These are phyloP conservation scores for Aspergillus spinulosporus DNA, from an alignment of 2,329 filamentous ascomycete species.

Conservation along the genomic window DNA sequence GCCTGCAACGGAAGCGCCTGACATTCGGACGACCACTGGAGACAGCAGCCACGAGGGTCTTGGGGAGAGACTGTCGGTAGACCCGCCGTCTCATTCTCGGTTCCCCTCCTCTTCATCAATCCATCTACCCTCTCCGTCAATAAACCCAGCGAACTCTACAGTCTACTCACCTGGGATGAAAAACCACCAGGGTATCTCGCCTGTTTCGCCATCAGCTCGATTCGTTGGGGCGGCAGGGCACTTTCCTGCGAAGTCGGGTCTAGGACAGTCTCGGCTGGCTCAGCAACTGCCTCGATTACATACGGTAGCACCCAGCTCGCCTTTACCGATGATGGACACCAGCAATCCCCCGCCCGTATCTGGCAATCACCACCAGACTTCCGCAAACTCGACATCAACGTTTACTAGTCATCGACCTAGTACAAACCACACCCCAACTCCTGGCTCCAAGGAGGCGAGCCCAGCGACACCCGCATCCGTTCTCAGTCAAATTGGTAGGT, in stretches of 20 bases:
- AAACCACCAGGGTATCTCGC: conserved; percentile 35
- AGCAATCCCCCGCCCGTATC: conserved; percentile 21
- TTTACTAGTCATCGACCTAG: conserved; percentile 36
- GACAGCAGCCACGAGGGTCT: conserved; percentile 27
- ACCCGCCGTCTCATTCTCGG: conserved; percentile 26
- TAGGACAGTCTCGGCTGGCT: conserved; percentile 38
- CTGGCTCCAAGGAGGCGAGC: conserved; percentile 38
- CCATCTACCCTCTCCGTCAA: conserved; percentile 25
- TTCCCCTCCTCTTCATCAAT: conserved; percentile 33
- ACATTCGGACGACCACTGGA: conserved; percentile 9
- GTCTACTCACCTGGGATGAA: conserved; percentile 37
- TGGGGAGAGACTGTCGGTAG: conserved; percentile 22
- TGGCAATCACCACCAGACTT: conserved; percentile 20
- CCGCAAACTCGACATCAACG: conserved; percentile 36
- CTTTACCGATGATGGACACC: conserved; percentile 28
- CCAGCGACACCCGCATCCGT: conserved; percentile 37
- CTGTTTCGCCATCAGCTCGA: conserved; percentile 40
- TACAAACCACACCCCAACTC: conserved; percentile 32
- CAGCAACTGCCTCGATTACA: conserved; percentile 35
- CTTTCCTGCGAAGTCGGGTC: conserved; percentile 34
- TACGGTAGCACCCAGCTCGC: conserved; percentile 27
- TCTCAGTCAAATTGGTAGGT: conserved; percentile 34
- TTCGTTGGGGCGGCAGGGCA: conserved; percentile 31
- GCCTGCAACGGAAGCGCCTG: conserved; percentile 28
- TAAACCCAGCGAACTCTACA: conserved; percentile 28